Base-by-base conservation (phyloP, 2,329 filamentous ascomycete genomes). In the Paecilomyces fulvus region DNA sequence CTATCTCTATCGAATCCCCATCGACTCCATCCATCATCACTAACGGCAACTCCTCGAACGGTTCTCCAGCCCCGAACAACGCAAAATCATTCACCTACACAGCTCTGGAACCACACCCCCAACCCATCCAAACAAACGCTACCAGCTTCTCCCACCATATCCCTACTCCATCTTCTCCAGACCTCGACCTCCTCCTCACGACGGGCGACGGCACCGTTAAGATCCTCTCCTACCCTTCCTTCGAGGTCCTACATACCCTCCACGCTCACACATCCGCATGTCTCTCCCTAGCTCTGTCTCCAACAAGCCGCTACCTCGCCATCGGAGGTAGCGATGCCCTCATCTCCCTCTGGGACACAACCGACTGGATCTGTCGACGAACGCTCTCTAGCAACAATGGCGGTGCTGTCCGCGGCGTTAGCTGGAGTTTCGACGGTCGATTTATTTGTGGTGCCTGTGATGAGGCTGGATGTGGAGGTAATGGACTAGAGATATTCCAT, bases 321-420 rank as follows among this genome's bases (percentile, higher is more conserved):
- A 66, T 78, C 21, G 77, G 77, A 37, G 77, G 76, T 30, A 75
- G 73, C 53, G 77, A 79, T 63, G 75, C 77, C 10, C 68, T 79
- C 30, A 77, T 79, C 51, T 77, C 76, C 11, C 72, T 79, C 30
- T 79, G 77, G 76, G 77, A 79, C 64, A 79, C 77, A 3, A 76
- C 71, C 2, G 77, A 79, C 61, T 79, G 77, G 77, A 73, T 78
- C 53, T 79, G 77, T 59, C 73, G 71, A 25, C 74, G 77, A 43
- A 79, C 77, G 0, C 64, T 79, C 8, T 75, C 75, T 1, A 77
- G 73, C 49, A 64, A 68, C 43, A 73, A 72, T 46, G 74, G 73
- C 25, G 77, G 77, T 5, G 73, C 73, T 1, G 72, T 79, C 28
- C 73, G 73, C 30, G 76, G 75, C 21, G 70, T 79, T 8, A 77